Base-by-base conservation (phyloP, 305 asterid species). In the Ruellia speciosa region DNA sequence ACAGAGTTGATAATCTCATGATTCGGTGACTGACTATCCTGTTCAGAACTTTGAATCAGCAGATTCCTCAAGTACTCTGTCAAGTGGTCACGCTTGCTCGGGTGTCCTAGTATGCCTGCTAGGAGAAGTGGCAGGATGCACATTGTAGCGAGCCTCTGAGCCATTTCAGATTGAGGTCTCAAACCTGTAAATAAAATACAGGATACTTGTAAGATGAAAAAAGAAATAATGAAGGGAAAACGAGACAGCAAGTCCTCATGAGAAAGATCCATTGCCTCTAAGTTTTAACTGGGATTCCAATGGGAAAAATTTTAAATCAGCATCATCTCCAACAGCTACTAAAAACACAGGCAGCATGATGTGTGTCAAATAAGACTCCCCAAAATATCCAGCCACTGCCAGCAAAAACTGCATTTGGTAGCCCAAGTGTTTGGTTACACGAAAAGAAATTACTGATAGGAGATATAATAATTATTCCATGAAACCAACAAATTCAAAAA, bases 61-160 rank as follows among this genome's bases (percentile, higher is more conserved):
- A 78, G 57, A 70, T 70, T 78, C 77, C 90, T 88, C 76, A 93
- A 67, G 76, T 88, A 86, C 71, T 74, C 81, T 9, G 78, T 74
- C 75, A 93, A 79, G 55, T 78, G 65, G 19, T 83, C 86, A 33
- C 63, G 90, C 87, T 79, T 88, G 80, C 81, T 76, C 28, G 85
- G 81, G 69, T 77, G 78, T 61, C 99, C 99, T 64, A 93, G 78
- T 62, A 93, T 86, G 72, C 99, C 99, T 14, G 95, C 96, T 70
- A 93, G 78, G 59, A 93, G 84, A 76, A 93, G 87, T 46, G 99
- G 99, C 20, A 93, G 85, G 69, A 85, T 84, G 67, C 97, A 80
- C 80, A 87, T 75, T 18, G 83, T 65, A 48, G 96, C 95, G 60
- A 93, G 82, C 68, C 86, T 88, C 73, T 72, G 77, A 69, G 82